Conservation (phyloP, 345 rosid species). For the thale cress (Arabidopsis thaliana) region TAIR10.1 NC_003070.9:19500001-19500500, state of each 20-base stretch:
- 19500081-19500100: background rate
- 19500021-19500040: background rate
- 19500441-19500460: constrained; percentile 91
- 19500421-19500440: constrained; percentile 91
- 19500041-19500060: background rate
- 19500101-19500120: background rate
- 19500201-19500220: constrained; percentile 50
- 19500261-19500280: background rate
- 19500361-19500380: constrained; percentile 68
- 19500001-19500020: constrained; percentile 89
- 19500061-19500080: background rate
- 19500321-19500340: constrained; percentile 4
- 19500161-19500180: background rate
- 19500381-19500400: constrained; percentile 86
- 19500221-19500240: constrained; percentile 86
- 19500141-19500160: background rate
- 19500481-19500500: constrained; percentile 97
- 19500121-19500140: background rate
- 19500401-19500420: constrained; percentile 98
- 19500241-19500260: constrained; percentile 91
- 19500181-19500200: constrained; percentile 27
- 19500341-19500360: constrained; percentile 21
- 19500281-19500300: background rate
- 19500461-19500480: constrained; percentile 90
- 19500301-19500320: background rate